These are phyloP conservation scores for Kurtzmaniella quercitrusa DNA, from an alignment of 1,139 yeast genomes.

Conservation along the genomic window DNA sequence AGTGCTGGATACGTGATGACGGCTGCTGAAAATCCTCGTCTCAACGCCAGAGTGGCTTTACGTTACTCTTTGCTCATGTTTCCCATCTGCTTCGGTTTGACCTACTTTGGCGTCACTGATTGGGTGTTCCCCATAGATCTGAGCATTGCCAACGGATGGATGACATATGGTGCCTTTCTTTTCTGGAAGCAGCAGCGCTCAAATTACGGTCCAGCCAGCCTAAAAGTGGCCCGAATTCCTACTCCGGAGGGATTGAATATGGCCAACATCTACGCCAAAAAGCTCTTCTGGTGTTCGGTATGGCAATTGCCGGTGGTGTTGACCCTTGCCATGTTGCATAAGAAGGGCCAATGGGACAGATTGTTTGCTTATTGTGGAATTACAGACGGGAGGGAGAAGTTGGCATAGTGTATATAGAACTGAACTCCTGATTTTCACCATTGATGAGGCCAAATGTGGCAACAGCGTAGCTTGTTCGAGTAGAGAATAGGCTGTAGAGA, in stretches of 20 bases:
- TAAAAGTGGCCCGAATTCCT: slow-evolving; percentile 29
- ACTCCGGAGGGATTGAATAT: slow-evolving; percentile 50
- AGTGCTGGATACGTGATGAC: slow-evolving; percentile 96
- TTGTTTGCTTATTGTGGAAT: slow-evolving; percentile 31
- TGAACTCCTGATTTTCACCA: not conserved
- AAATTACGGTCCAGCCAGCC: slow-evolving; percentile 37
- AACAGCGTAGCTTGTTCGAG: no score
- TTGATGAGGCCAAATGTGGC: no score
- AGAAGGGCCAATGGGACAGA: slow-evolving; percentile 94
- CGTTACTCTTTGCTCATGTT: slow-evolving; percentile 88
- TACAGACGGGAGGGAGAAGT: not conserved
- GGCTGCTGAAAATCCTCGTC: slow-evolving; percentile 84
- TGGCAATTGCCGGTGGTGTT: slow-evolving; percentile 90
- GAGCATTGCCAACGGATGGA: slow-evolving; percentile 78
- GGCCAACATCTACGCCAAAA: slow-evolving; percentile 70
- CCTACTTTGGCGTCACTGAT: slow-evolving; percentile 80
- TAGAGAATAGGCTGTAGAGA: no score
- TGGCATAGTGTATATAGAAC: not conserved
- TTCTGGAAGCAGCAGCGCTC: slow-evolving; percentile 77
- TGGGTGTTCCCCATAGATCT: slow-evolving; percentile 77
- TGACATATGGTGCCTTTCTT: slow-evolving; percentile 70
- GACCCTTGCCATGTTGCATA: slow-evolving; percentile 89
- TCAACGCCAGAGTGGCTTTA: slow-evolving; percentile 91
- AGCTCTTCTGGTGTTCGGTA: slow-evolving; percentile 91
- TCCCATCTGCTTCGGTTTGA: slow-evolving; percentile 82